Evolutionary conservation across 2,329 filamentous ascomycete genomes (phyloP).

Genomic region (Gremmenia infestans): DNA sequence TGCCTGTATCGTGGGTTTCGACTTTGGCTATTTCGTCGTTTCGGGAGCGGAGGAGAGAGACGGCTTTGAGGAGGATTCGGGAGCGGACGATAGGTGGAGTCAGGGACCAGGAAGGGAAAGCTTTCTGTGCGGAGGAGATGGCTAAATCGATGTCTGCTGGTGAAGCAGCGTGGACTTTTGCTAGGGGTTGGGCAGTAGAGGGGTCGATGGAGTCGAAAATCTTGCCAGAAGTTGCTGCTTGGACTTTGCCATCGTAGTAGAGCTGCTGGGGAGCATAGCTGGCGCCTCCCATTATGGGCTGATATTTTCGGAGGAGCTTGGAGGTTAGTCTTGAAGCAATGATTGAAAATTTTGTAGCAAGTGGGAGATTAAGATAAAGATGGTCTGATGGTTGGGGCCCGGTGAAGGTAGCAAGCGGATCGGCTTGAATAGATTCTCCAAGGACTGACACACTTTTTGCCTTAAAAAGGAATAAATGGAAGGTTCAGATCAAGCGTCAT

Average conservation of each 20-base stretch:
- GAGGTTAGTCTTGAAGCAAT: conserved; percentile 10
- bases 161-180: conserved; percentile 68
- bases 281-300: conserved; percentile 18
- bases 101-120: conserved; percentile 71
- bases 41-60: conserved; percentile 63
- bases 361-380: neutral
- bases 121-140: conserved; percentile 62
- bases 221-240: conserved; percentile 52
- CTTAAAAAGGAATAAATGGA: too few species aligned
- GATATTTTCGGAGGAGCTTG: conserved; percentile 5
- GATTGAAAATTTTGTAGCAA: conserved; percentile 3
- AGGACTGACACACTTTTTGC: neutral
- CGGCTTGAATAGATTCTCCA: neutral
- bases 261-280: conserved; percentile 54
- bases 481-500: too few species aligned
- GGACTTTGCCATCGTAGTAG: conserved; percentile 69
- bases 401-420: neutral
- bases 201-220: conserved; percentile 73
- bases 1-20: conserved; percentile 83
- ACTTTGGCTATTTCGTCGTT: conserved; percentile 76
- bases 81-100: conserved; percentile 71
- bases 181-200: conserved; percentile 62
- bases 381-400: neutral
- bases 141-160: conserved; percentile 64
- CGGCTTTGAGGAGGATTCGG: conserved; percentile 73